phyloP scores from a whole-genome alignment of 345 rosid species.

The Citrus trifoliata region DNA sequence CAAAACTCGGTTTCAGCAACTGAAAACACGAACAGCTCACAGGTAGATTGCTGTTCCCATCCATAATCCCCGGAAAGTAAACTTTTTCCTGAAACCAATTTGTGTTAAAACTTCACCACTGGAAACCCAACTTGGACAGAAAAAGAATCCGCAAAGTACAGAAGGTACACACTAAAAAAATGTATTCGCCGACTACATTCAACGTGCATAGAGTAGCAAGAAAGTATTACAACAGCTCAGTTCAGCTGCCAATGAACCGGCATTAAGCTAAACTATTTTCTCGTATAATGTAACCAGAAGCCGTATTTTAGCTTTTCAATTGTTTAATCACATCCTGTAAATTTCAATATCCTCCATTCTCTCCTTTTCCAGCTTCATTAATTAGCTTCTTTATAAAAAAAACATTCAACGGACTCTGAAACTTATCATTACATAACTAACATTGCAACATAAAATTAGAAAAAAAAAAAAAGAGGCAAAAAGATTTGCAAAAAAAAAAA shows the following conservation, averaged over 20 bases:
- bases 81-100: constrained; percentile 22
- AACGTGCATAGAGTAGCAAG: neutral
- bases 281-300: neutral
- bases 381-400: too few relatives aligned
- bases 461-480: too few relatives aligned
- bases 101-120: neutral
- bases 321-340: neutral
- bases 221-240: neutral
- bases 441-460: too few relatives aligned
- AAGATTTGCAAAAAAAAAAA: too few relatives aligned
- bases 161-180: too few relatives aligned
- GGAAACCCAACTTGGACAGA: neutral
- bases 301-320: neutral
- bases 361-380: neutral
- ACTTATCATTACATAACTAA: too few relatives aligned
- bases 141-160: neutral
- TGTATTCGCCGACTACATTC: too few relatives aligned
- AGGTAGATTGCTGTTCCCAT: constrained; percentile 27
- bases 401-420: too few relatives aligned
- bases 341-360: neutral
- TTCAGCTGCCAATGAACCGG: neutral
- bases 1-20: constrained; percentile 37
- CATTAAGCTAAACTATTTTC: neutral
- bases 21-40: constrained; percentile 33
- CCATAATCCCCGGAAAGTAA: constrained; percentile 18